A percentile compares a stretch with the other conserved stretches of the same genome.
phyloP scores from a whole-genome alignment of 2,329 filamentous ascomycete species.

The Pestalotiopsis sp. region DNA sequence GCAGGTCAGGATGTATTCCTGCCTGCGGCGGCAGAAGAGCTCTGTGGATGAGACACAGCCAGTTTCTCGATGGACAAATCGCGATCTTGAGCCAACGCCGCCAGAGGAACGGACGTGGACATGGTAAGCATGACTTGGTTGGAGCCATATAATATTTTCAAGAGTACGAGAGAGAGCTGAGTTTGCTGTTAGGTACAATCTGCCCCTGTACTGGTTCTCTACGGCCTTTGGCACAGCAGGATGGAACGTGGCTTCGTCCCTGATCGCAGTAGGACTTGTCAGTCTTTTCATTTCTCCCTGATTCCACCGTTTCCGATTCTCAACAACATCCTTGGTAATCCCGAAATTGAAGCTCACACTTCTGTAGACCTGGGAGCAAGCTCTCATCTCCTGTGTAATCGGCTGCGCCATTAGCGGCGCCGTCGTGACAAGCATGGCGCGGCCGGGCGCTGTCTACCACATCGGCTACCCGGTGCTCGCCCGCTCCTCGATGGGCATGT shows the following conservation, averaged over 20 bases:
- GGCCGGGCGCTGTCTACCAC: constrained; percentile 28
- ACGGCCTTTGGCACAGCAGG: constrained; percentile 27
- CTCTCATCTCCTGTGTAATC: constrained; percentile 27
- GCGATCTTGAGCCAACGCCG: not conserved
- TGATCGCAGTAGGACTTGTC: constrained; percentile 28
- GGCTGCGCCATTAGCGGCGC: constrained; percentile 27
- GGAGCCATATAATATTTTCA: not conserved
- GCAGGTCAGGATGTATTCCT: not conserved
- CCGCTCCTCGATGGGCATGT: constrained; percentile 42
- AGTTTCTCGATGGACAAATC: not conserved
- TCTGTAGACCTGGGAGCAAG: constrained; percentile 25
- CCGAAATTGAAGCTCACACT: not conserved
- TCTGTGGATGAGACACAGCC: not conserved
- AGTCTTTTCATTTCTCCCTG: not conserved
- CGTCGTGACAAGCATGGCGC: constrained; percentile 23
- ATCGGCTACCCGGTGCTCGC: constrained; percentile 38
- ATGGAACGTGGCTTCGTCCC: constrained; percentile 31
- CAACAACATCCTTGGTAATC: not conserved
- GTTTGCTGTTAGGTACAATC: not conserved
- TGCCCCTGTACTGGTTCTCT: not conserved
- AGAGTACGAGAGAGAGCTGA: not conserved
- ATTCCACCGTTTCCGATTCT: not conserved
- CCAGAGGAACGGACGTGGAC: not conserved
- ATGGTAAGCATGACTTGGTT: not conserved
- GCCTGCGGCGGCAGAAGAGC: not conserved